Evolutionary conservation across 192 early-diverging fungal species (phyloP).

Genomic region (Pilobolus umbonatus): DNA sequence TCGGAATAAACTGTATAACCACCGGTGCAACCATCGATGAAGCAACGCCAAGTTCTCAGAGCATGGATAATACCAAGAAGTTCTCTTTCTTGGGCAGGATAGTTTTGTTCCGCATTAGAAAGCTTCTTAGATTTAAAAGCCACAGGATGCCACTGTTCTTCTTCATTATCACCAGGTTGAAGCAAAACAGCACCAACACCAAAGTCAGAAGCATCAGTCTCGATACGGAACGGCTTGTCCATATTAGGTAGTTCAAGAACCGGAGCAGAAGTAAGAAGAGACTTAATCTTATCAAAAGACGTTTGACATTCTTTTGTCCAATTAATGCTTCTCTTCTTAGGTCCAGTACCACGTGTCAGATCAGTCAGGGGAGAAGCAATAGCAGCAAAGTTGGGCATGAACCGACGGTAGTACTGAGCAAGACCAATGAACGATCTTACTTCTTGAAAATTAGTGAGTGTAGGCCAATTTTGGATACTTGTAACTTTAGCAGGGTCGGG

Average conservation of each 20-base stretch:
- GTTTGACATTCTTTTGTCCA: constrained; percentile 8
- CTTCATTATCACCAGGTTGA: constrained; percentile 5
- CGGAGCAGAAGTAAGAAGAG: not conserved
- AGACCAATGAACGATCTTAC: constrained; percentile 22
- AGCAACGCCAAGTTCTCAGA: constrained; percentile 12
- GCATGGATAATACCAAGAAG: constrained; percentile 4
- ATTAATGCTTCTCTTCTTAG: not conserved
- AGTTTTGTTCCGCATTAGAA: constrained; percentile 22
- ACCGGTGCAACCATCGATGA: constrained; percentile 5
- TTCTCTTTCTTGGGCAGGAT: constrained; percentile 19
- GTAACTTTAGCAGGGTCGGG: constrained; percentile 21
- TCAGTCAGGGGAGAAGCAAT: constrained; percentile 19
- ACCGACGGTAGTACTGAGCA: constrained; percentile 21
- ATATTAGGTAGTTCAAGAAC: constrained; percentile 1
- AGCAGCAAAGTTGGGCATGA: constrained; percentile 13
- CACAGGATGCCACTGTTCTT: constrained; percentile 17
- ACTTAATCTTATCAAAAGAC: not conserved
- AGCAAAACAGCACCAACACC: constrained; percentile 1
- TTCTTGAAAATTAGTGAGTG: constrained; percentile 15
- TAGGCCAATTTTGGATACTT: constrained; percentile 15
- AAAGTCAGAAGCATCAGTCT: constrained; percentile 11
- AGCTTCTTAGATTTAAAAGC: constrained; percentile 34
- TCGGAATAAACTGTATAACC: not conserved
- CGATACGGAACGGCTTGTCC: constrained; percentile 1
- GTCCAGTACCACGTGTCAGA: not conserved